Conservation (phyloP, 495 filamentous ascomycete species). For the Glarea lozoyensis region DNA sequence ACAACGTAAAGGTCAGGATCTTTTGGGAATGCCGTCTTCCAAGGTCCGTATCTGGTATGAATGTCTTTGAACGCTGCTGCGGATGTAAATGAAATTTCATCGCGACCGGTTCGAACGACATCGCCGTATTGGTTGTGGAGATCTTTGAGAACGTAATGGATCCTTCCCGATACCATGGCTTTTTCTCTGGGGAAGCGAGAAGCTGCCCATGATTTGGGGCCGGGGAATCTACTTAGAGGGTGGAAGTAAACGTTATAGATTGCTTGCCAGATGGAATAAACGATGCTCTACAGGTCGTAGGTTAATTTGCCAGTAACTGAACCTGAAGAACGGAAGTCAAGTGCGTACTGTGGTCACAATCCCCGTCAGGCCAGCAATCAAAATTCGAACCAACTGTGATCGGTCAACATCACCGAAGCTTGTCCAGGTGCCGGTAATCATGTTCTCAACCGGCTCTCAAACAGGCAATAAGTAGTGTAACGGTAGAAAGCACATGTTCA, state of each 20-base stretch:
- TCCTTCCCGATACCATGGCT: background rate
- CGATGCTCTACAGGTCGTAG: no score
- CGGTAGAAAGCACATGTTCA: no score
- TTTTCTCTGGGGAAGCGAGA: background rate
- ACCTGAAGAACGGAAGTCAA: no score
- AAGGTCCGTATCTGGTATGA: conserved; percentile 3
- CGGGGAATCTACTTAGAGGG: conserved; percentile 34
- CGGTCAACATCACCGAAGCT: no score
- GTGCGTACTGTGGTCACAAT: no score
- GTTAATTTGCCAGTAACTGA: no score
- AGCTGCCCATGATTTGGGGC: conserved; percentile 30
- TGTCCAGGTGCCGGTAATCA: no score
- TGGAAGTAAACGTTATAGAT: conserved; percentile 26
- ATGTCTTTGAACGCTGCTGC: conserved; percentile 49
- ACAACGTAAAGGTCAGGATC: background rate
- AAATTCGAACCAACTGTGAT: no score
- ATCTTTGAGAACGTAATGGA: background rate
- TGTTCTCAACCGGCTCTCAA: no score
- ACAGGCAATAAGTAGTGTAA: no score
- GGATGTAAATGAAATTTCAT: conserved; percentile 40
- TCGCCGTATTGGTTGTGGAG: conserved; percentile 41
- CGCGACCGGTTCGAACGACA: conserved; percentile 44
- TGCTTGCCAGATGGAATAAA: background rate
- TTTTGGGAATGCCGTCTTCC: conserved; percentile 22
- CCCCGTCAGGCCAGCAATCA: no score